A percentile compares a stretch with the other conserved stretches of the same genome.
phyloP scores from a whole-genome alignment of 495 filamentous ascomycete genomes.

The Parathielavia appendiculata region DNA sequence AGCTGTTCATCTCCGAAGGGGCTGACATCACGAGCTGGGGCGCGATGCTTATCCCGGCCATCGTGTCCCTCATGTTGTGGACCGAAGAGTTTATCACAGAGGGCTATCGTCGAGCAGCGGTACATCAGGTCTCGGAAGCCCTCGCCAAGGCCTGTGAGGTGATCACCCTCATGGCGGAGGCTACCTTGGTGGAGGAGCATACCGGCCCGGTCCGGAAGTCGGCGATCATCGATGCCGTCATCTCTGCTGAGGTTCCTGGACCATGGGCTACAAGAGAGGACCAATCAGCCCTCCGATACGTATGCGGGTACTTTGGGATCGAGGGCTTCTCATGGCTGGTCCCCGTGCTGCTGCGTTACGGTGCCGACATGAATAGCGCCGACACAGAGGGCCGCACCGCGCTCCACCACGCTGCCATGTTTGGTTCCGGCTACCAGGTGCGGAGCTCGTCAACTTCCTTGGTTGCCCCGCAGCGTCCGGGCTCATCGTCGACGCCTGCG shows the following conservation, averaged over 20 bases:
- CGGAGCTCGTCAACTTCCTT: conserved; percentile 5
- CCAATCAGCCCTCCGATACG: conserved; percentile 9
- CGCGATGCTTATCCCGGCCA: conserved; percentile 1
- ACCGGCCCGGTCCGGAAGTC: neutral
- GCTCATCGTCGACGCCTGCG: conserved; percentile 14
- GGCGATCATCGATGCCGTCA: conserved; percentile 12
- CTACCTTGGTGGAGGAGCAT: conserved; percentile 4
- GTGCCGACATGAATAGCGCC: conserved; percentile 11
- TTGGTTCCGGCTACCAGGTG: conserved; percentile 1
- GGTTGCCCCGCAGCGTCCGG: conserved; percentile 12
- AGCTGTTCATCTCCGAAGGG: conserved; percentile 2
- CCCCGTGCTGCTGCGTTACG: conserved; percentile 8
- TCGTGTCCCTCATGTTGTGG: conserved; percentile 12
- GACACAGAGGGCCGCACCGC: conserved; percentile 10
- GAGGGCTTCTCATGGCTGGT: neutral
- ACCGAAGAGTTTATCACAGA: neutral
- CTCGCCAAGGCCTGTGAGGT: conserved; percentile 6
- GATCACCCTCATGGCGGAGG: conserved; percentile 16
- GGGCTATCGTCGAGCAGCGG: neutral
- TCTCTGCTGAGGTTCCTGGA: neutral
- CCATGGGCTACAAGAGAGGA: neutral
- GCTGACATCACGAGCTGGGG: conserved; percentile 8
- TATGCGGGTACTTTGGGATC: conserved; percentile 3
- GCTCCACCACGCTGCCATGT: conserved; percentile 19
- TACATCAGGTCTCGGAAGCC: no score